Base-by-base conservation (phyloP, 768 basidiomycete genomes). In the Auriscalpium microsporum region DNA sequence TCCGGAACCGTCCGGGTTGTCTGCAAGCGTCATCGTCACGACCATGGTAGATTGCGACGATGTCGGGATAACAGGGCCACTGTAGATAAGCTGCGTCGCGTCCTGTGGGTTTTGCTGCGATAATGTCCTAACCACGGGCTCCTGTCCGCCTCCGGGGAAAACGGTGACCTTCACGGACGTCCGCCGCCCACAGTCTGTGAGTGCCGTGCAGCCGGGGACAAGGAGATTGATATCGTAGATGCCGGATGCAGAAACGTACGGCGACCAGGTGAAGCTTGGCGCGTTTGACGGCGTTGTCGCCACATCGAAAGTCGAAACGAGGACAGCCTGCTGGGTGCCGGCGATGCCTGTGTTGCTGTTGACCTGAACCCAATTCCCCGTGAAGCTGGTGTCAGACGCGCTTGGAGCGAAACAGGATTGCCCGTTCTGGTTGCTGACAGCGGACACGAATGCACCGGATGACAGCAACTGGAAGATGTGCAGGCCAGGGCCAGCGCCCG, bases 401-500 rank as follows among this genome's bases (percentile, higher is more conserved):
- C 75, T 78, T 1, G 90, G 84, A 1, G 90, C 83, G 65, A 85
- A 92, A 66, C 93, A 94, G 1, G 89, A 87, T 42, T 73, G 65
- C 4, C 69, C 71, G 63, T 94, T 90, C 52, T 83, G 74, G 14
- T 65, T 65, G 50, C 71, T 66, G 53, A 89, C 70, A 1, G 91
- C 80, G 1, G 91, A 92, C 11, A 86, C 90, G 63, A 89, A 94
- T 14, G 94, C 88, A 56, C 95, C 96, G 16, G 90, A 86, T 3
- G 92, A 94, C 17, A 99, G 81, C 14, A 98, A 74, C 64, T 98
- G 92, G n/a, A 98, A 67, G 50, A 96, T 75, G 67, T 95, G 93
- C 36, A 99, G 72, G 45, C 94, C 96, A 4, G 90, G 80, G 8
- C 83, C 80, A 9, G 74, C 69, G 38, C 94, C 95, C 46, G 73